phyloP scores from a whole-genome alignment of 805 yeast genomes.

The Lipomyces chichibuensis region DNA sequence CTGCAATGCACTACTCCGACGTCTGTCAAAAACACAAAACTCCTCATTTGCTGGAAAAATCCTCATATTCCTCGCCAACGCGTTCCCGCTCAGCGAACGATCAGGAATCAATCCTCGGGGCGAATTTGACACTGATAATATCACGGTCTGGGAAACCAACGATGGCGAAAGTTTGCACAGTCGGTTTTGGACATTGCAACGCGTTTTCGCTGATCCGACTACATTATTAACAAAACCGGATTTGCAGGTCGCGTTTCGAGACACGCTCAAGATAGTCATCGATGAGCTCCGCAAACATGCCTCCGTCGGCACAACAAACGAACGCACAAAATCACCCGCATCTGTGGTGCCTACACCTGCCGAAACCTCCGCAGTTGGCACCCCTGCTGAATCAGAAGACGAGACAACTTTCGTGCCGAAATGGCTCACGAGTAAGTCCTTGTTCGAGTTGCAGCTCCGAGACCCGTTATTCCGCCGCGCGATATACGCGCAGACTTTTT shows the following conservation, averaged over 20 bases:
- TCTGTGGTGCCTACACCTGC: not conserved
- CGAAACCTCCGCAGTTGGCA: not conserved
- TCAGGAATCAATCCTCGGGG: constrained; percentile 47
- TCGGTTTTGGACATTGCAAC: constrained; percentile 43
- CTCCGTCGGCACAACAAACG: constrained; percentile 11
- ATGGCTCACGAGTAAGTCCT: constrained; percentile 44
- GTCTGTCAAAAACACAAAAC: constrained; percentile 44
- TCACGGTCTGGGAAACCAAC: constrained; percentile 30
- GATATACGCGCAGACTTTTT: constrained; percentile 39
- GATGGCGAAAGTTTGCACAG: constrained; percentile 30
- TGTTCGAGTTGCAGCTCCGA: constrained; percentile 43
- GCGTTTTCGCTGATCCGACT: constrained; percentile 40
- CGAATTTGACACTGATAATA: constrained; percentile 43
- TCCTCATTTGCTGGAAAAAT: constrained; percentile 44
- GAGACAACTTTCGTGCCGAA: constrained; percentile 41
- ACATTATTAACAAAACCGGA: constrained; percentile 19
- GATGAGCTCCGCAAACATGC: constrained; percentile 28
- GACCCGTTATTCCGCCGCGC: constrained; percentile 43
- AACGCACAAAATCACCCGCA: not conserved
- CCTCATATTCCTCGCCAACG: constrained; percentile 43
- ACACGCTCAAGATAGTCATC: constrained; percentile 31
- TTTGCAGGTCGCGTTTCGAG: constrained; percentile 27
- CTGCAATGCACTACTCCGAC: constrained; percentile 43
- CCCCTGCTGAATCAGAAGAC: not conserved
- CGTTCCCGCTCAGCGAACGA: constrained; percentile 45